These are phyloP conservation scores for Pseudoperonospora humuli DNA, from an alignment of 352 stramenopile genomes.

Conservation along the genomic window DNA sequence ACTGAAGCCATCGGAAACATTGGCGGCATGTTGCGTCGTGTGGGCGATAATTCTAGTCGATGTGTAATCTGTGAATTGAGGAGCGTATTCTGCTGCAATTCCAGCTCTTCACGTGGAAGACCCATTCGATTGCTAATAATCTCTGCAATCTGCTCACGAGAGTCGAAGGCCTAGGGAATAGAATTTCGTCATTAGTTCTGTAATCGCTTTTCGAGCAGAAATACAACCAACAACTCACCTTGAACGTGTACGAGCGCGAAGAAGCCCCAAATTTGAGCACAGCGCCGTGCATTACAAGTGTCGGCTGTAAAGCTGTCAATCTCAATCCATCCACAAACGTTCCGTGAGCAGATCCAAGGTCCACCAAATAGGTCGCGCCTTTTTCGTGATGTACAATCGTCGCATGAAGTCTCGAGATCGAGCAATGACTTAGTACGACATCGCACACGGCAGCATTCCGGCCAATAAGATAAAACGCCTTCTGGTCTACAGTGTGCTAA, in stretches of 20 bases:
- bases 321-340: slow-evolving; percentile 65
- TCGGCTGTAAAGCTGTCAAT: slow-evolving; percentile 55
- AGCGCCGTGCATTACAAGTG: slow-evolving; percentile 53
- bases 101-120: slow-evolving; percentile 45
- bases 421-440: slow-evolving; percentile 77
- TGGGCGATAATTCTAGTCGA: slow-evolving; percentile 58
- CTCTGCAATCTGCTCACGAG: slow-evolving; percentile 59
- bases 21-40: slow-evolving; percentile 36
- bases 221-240: slow-evolving; percentile 19
- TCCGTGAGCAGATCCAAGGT: slow-evolving; percentile 70
- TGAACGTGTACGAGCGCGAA: slow-evolving; percentile 77
- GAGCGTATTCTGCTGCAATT: slow-evolving; percentile 75
- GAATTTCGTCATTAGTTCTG: neutral
- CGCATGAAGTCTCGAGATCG: slow-evolving; percentile 72
- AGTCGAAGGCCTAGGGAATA: slow-evolving; percentile 49
- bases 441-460: slow-evolving; percentile 69
- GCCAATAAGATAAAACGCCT: slow-evolving; percentile 68
- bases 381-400: slow-evolving; percentile 68
- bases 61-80: slow-evolving; percentile 76
- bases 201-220: neutral
- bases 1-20: slow-evolving; percentile 33
- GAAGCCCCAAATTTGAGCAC: slow-evolving; percentile 72
- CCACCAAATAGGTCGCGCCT: slow-evolving; percentile 65
- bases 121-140: slow-evolving; percentile 43
- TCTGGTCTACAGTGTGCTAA: slow-evolving; percentile 72